phyloP scores from a whole-genome alignment of 2,329 filamentous ascomycete species.

The Monilinia vaccinii-corymbosi region DNA sequence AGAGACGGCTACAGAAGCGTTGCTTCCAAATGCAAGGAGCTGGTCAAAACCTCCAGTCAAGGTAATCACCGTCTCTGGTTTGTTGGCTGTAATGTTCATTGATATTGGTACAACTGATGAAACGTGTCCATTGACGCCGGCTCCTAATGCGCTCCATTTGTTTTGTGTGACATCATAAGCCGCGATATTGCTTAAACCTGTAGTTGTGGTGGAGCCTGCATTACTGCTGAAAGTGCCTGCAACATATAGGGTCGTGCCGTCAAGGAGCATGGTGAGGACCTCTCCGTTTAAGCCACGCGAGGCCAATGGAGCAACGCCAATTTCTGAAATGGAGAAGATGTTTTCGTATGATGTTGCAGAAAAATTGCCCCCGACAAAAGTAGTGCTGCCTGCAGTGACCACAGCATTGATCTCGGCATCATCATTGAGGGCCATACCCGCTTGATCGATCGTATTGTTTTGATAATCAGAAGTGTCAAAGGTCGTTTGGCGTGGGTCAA shows the following conservation, averaged over 20 bases:
- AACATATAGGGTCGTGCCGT: conserved; percentile 60
- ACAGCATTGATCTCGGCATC: conserved; percentile 64
- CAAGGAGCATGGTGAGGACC: conserved; percentile 62
- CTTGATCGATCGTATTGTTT: conserved; percentile 65
- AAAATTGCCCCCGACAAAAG: conserved; percentile 81
- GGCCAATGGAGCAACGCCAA: conserved; percentile 51
- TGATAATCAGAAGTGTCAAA: conserved; percentile 55
- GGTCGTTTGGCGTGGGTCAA: conserved; percentile 54
- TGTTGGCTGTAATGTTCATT: conserved; percentile 64
- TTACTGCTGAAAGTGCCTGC: conserved; percentile 72
- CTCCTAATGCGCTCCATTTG: conserved; percentile 70
- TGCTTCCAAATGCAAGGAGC: conserved; percentile 58
- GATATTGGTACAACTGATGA: conserved; percentile 64
- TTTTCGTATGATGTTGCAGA: conserved; percentile 59
- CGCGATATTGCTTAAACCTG: conserved; percentile 67
- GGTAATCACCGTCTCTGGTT: conserved; percentile 64
- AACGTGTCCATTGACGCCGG: conserved; percentile 76
- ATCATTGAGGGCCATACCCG: conserved; percentile 59
- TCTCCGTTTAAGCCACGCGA: conserved; percentile 71
- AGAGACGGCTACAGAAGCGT: conserved; percentile 49
- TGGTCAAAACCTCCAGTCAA: conserved; percentile 73
- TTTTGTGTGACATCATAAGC: conserved; percentile 61
- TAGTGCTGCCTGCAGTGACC: conserved; percentile 51
- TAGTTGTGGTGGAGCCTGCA: conserved; percentile 50
- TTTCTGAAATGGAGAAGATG: conserved; percentile 63